Base-by-base conservation (phyloP, 2,329 filamentous ascomycete genomes). In the Talaromyces sp. region DNA sequence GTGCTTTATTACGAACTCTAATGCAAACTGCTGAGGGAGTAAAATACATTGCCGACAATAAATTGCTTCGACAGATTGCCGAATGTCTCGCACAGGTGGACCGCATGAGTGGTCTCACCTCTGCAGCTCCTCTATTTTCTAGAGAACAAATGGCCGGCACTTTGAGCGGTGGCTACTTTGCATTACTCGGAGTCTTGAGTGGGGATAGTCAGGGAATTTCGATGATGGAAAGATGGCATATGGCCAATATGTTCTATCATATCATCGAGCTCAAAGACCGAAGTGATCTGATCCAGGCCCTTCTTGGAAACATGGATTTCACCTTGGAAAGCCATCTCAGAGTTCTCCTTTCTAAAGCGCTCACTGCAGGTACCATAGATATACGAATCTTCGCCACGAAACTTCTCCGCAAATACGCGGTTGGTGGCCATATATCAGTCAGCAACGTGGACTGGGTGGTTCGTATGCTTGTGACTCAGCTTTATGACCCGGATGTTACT, bases 171-270 rank as follows among this genome's bases (percentile, higher is more conserved):
- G 96, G 96, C 11, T 99, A 99, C 74, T 96, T 99, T 73, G 86
- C 92, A 15, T 91, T 99, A 81, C 80, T 99, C 1, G 96, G 95
- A 8, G 88, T 91, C 11, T 78, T 99, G 62, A 98, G 90, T 68
- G 88, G 88, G 58, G 92, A 96, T 69, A 79, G 84, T 0, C 91
- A 89, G 68, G 95, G 95, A 0, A 82, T 98, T 27, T 87, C 89
- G 64, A 93, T 99, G 78, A 85, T 99, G 71, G 93, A 98, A 73
- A 84, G 92, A 68, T 98, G 95, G 93, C 91, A 92, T 68, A 96
- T 99, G 83, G 93, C 97, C 78, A 98, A 98, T 75, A 99, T 99
- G 92, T 96, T 98, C 82, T 99, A 99, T 73, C 95, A 98, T 75
- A 96, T 99, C 64, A 85, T 97, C 62, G 93, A 98, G 71, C 82